These are phyloP conservation scores for Pythium oligandrum DNA, from an alignment of 352 stramenopile genomes.

Conservation along the genomic window DNA sequence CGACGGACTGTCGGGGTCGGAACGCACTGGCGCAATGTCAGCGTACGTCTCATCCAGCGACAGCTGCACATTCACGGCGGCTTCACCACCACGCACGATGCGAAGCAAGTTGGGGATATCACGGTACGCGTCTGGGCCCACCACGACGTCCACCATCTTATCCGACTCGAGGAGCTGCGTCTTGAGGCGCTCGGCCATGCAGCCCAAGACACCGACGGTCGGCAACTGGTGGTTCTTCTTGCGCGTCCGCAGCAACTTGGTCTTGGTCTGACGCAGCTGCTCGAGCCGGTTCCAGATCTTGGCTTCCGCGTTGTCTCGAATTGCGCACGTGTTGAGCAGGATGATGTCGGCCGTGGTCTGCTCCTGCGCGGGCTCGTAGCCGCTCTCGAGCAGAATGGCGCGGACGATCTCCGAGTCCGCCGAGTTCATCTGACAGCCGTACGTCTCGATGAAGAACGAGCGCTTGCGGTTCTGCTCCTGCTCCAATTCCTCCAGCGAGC, in stretches of 20 bases:
- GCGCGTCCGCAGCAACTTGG: constrained; percentile 51
- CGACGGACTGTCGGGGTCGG: constrained; percentile 74
- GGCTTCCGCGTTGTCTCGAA: constrained; percentile 98
- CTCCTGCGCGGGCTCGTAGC: constrained; percentile 51
- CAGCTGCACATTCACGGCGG: constrained; percentile 94
- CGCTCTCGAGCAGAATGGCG: constrained; percentile 85
- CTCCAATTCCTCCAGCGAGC: constrained; percentile 55
- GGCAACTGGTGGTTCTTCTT: constrained; percentile 58
- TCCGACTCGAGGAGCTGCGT: constrained; percentile 91
- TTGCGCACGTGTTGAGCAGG: constrained; percentile 98
- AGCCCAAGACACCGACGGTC: constrained; percentile 96
- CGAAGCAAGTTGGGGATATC: constrained; percentile 94
- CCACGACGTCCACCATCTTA: constrained; percentile 97
- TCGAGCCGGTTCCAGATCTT: constrained; percentile 91
- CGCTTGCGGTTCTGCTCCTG: constrained; percentile 16
- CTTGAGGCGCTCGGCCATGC: constrained; percentile 99
- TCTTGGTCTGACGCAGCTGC: constrained; percentile 66
- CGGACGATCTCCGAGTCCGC: constrained; percentile 98
- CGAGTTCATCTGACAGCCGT: constrained; percentile 99
- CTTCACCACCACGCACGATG: constrained; percentile 69
- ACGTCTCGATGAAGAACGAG: constrained; percentile 91
- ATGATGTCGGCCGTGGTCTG: constrained; percentile 91
- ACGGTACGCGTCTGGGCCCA: constrained; percentile 97
- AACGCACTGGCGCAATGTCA: constrained; percentile 94
- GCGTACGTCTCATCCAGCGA: constrained; percentile 98